A percentile compares a stretch with the other conserved stretches of the same genome.
Conservation (phyloP, 176 grass and related monocot species). For the Secale cereale region DNA sequence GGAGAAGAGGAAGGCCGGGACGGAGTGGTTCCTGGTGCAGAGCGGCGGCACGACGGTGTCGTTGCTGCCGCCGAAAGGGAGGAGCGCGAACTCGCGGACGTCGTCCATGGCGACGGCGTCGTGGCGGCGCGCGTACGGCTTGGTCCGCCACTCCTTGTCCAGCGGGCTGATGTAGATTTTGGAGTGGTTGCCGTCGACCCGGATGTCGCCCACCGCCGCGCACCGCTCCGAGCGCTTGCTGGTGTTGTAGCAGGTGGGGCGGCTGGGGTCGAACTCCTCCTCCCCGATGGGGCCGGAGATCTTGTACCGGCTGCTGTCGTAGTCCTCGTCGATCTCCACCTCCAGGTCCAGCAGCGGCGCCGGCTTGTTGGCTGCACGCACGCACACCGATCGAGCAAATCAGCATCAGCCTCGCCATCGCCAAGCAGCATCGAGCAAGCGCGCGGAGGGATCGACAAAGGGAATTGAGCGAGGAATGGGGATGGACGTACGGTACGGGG, state of each 20-base stretch:
- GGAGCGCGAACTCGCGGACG: conserved; percentile 60
- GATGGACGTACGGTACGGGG: conserved; percentile 36
- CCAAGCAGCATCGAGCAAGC: neutral
- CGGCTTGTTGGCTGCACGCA: conserved; percentile 32
- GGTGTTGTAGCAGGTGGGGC: conserved; percentile 42
- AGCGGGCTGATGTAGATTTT: conserved; percentile 59
- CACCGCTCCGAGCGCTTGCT: conserved; percentile 54
- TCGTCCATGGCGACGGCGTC: conserved; percentile 66
- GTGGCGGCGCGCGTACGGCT: conserved; percentile 72
- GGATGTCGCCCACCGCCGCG: conserved; percentile 57
- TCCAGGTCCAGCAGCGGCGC: conserved; percentile 34
- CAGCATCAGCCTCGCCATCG: neutral
- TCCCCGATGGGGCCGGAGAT: conserved; percentile 32
- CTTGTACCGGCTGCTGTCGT: conserved; percentile 49
- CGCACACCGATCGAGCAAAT: no score
- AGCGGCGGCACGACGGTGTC: conserved; percentile 34
- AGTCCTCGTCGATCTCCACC: conserved; percentile 52
- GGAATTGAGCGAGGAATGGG: neutral
- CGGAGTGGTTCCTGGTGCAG: conserved; percentile 66
- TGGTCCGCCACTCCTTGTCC: conserved; percentile 51
- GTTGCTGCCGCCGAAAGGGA: conserved; percentile 43
- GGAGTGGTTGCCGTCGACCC: conserved; percentile 58
- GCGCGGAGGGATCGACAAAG: neutral
- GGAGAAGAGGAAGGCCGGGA: conserved; percentile 81
- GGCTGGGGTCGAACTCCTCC: conserved; percentile 39